Evolutionary conservation across 2,329 filamentous ascomycete species (phyloP).

Genomic region (Penicillium expansum): DNA sequence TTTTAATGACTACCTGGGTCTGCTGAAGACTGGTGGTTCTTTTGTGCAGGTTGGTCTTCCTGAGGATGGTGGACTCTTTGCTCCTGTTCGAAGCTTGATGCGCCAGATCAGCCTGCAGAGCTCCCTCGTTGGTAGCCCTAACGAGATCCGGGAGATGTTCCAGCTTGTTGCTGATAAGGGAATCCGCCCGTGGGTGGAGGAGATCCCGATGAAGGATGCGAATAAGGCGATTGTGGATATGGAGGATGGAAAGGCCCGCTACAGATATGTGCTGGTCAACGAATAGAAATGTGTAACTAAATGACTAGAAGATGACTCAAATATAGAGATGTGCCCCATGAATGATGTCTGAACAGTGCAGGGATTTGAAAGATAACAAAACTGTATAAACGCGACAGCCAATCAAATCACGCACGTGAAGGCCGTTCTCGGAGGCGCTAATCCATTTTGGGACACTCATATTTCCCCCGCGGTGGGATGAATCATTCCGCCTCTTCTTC

Average conservation of each 20-base stretch:
- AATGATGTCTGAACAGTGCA: not conserved
- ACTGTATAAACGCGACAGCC: not conserved
- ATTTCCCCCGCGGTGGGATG: constrained; percentile 21
- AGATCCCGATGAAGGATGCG: constrained; percentile 44
- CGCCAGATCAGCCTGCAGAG: constrained; percentile 53
- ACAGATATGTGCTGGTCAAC: constrained; percentile 48
- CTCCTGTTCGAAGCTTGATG: constrained; percentile 58
- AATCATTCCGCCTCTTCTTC: constrained; percentile 13
- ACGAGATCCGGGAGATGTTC: constrained; percentile 47
- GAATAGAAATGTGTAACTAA: constrained; percentile 21
- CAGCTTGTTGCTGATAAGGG: constrained; percentile 41
- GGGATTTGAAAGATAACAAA: not conserved
- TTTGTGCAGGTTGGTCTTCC: constrained; percentile 67
- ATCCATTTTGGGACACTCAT: constrained; percentile 11
- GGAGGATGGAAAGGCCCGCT: constrained; percentile 45
- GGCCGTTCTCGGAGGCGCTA: constrained; percentile 32
- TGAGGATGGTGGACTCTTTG: constrained; percentile 54
- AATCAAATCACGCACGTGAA: constrained; percentile 22
- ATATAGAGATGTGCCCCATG: not conserved
- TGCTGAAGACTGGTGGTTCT: constrained; percentile 58
- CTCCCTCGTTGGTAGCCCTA: constrained; percentile 41
- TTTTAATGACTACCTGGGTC: constrained; percentile 57
- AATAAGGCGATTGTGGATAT: constrained; percentile 47
- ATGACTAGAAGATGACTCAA: not conserved
- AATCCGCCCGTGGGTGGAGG: constrained; percentile 44